Evolutionary conservation across 768 basidiomycete species (phyloP).

Genomic region (Antrodiella citrinella): DNA sequence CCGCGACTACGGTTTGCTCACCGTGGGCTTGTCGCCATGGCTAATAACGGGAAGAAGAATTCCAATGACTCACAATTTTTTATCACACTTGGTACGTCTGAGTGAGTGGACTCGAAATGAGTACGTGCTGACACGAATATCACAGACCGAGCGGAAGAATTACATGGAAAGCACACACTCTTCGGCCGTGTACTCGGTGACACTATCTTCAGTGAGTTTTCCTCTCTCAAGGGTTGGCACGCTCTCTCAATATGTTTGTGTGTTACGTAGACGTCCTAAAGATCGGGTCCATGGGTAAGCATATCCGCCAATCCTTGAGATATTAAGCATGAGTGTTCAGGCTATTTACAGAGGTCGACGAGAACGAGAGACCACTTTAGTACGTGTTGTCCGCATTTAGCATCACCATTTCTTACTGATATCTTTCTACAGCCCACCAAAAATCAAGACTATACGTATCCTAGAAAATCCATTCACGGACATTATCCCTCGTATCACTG

Average conservation of each 20-base stretch:
- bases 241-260: no score
- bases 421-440: conserved; percentile 60
- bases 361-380: conserved; percentile 76
- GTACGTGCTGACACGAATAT: neutral
- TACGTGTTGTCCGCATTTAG: conserved; percentile 18
- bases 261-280: conserved; percentile 92
- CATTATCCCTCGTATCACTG: conserved; percentile 93
- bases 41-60: conserved; percentile 80
- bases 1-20: conserved; percentile 84
- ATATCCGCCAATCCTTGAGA: no score
- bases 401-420: neutral
- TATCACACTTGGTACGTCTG: conserved; percentile 71
- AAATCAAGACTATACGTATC: conserved; percentile 78
- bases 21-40: conserved; percentile 91
- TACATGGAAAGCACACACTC: conserved; percentile 90
- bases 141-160: conserved; percentile 63
- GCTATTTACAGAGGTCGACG: conserved; percentile 51
- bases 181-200: conserved; percentile 89
- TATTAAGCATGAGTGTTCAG: conserved; percentile 6
- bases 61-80: conserved; percentile 95
- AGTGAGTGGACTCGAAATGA: neutral
- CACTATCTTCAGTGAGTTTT: conserved; percentile 72
- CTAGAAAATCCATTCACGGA: conserved; percentile 93
- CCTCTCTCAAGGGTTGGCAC: neutral
- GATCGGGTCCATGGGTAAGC: conserved; percentile 81